Evolutionary conservation across 371 early-diverging fungal genomes (phyloP).

Genomic region (Batkoa obscura): DNA sequence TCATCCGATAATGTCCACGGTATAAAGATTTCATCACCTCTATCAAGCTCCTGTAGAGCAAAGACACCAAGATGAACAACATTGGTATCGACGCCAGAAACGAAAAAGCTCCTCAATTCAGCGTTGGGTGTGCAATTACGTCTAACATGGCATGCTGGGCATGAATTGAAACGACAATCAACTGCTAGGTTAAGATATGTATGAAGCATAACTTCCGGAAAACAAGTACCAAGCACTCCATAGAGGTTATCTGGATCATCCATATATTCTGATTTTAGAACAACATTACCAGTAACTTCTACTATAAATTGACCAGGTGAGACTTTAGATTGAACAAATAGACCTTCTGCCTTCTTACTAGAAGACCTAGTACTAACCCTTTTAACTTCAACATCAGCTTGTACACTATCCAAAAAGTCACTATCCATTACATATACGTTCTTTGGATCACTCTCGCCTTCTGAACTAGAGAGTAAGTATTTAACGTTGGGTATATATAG

Average conservation of each 20-base stretch:
- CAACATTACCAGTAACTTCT: conserved; percentile 51
- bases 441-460: conserved; percentile 6
- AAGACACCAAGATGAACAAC: conserved; percentile 51
- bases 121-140: conserved; percentile 54
- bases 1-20: conserved; percentile 31
- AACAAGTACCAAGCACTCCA: conserved; percentile 30
- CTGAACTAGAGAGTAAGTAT: conserved; percentile 9
- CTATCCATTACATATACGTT: conserved; percentile 16
- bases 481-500: background rate
- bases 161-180: conserved; percentile 50
- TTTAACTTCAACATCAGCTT: conserved; percentile 6
- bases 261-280: conserved; percentile 43
- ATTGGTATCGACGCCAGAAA: conserved; percentile 24
- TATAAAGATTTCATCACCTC: conserved; percentile 53
- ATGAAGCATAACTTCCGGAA: conserved; percentile 52
- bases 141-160: conserved; percentile 46
- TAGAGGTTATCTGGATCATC: conserved; percentile 34
- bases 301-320: conserved; percentile 32
- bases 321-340: conserved; percentile 49
- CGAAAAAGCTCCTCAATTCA: conserved; percentile 37
- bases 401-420: conserved; percentile 13
- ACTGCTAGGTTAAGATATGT: conserved; percentile 47
- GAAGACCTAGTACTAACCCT: background rate
- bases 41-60: conserved; percentile 27
- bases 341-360: conserved; percentile 19